Conservation (phyloP, 495 filamentous ascomycete genomes). For the Daldinia concentrica region DNA sequence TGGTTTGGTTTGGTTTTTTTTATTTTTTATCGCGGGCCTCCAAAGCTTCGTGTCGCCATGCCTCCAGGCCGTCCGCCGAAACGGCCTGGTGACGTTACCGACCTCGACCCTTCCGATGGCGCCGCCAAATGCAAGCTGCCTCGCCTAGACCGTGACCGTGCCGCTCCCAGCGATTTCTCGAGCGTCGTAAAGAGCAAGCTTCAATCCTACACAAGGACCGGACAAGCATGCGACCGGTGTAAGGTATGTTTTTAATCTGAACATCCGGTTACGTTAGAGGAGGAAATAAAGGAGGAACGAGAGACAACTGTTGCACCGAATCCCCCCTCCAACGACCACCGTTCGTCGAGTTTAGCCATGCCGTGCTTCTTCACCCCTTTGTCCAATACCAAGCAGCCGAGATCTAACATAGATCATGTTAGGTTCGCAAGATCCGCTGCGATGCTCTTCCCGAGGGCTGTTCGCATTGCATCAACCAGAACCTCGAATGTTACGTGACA, state of each 20-base stretch:
- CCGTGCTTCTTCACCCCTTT: background rate
- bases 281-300: background rate
- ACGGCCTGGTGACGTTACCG: conserved; percentile 52
- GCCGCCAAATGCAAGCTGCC: conserved; percentile 56
- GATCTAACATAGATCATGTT: conserved; percentile 36
- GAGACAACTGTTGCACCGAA: conserved; percentile 3
- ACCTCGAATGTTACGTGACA: conserved; percentile 79
- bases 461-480: conserved; percentile 74
- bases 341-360: conserved; percentile 1
- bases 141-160: conserved; percentile 53
- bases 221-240: conserved; percentile 91
- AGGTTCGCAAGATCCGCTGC: conserved; percentile 88
- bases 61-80: conserved; percentile 52
- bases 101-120: conserved; percentile 40
- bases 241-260: conserved; percentile 65
- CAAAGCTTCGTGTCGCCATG: conserved; percentile 45
- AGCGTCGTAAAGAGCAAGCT: conserved; percentile 71
- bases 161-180: conserved; percentile 69
- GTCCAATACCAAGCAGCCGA: background rate
- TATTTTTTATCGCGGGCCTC: conserved; percentile 10
- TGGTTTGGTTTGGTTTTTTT: background rate
- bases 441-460: conserved; percentile 78
- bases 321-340: conserved; percentile 2
- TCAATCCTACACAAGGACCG: conserved; percentile 72
- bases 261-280: background rate